A percentile compares a stretch with the other conserved stretches of the same genome.
Conservation (phyloP, 352 stramenopile genomes). For the Phytophthora chlamydospora region DNA sequence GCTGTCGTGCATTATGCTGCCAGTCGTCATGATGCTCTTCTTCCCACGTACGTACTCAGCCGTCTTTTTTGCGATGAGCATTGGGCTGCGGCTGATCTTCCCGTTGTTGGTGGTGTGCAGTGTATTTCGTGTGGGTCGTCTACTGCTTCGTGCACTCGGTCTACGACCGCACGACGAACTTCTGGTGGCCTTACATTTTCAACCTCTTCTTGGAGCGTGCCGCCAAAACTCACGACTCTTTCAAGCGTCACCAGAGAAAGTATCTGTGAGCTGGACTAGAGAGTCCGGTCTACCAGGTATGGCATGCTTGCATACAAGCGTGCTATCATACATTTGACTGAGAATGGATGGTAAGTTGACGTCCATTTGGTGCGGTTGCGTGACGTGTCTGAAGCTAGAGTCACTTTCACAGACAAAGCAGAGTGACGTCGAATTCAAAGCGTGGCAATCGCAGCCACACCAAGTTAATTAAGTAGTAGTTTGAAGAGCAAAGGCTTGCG, state of each 20-base stretch:
- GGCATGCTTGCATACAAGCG: not conserved
- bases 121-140: slow-evolving; percentile 81
- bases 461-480: slow-evolving; percentile 30
- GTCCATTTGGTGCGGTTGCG: slow-evolving; percentile 28
- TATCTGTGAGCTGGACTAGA: slow-evolving; percentile 28
- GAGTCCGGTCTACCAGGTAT: not conserved
- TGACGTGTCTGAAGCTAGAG: slow-evolving; percentile 18
- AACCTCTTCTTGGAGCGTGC: slow-evolving; percentile 73
- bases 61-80: not conserved
- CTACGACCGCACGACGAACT: slow-evolving; percentile 85
- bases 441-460: slow-evolving; percentile 24
- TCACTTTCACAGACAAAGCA: slow-evolving; percentile 9
- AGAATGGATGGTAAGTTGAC: slow-evolving; percentile 5
- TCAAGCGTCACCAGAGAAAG: slow-evolving; percentile 47
- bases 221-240: slow-evolving; percentile 58
- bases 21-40: slow-evolving; percentile 81
- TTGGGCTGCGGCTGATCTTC: not conserved
- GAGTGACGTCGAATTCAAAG: slow-evolving; percentile 26
- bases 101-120: slow-evolving; percentile 28
- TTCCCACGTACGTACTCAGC: slow-evolving; percentile 61
- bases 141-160: slow-evolving; percentile 88
- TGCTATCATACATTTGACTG: slow-evolving; percentile 3
- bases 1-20: slow-evolving; percentile 66
- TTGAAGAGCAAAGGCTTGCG: not conserved
- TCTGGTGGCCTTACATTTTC: slow-evolving; percentile 88